These are phyloP conservation scores for Pestalotiopsis sp. DNA, from an alignment of 2,329 filamentous ascomycete species.

Conservation along the genomic window DNA sequence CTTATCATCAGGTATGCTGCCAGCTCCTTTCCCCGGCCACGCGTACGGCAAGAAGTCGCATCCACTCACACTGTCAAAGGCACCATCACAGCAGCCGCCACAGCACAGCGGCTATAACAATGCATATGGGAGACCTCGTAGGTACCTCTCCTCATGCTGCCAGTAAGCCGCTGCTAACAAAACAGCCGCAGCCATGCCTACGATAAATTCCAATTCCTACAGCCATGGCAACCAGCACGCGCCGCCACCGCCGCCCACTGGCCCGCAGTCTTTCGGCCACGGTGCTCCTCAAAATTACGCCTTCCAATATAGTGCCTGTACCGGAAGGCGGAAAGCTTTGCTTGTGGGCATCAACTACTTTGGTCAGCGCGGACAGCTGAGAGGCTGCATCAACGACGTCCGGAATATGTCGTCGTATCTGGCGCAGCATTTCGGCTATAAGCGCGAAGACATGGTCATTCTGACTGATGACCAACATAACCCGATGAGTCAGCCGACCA, in stretches of 20 bases:
- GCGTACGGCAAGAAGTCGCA: neutral
- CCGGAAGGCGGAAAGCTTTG: conserved; percentile 83
- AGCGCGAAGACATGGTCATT: conserved; percentile 94
- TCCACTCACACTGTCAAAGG: conserved; percentile 33
- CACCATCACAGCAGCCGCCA: conserved; percentile 40
- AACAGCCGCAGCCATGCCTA: conserved; percentile 38
- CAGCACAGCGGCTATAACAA: conserved; percentile 45
- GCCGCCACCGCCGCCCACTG: conserved; percentile 68
- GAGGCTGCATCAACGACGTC: conserved; percentile 96
- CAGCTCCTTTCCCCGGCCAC: neutral
- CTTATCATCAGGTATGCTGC: conserved; percentile 18
- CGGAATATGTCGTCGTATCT: conserved; percentile 95
- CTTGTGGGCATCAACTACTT: conserved; percentile 98
- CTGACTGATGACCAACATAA: conserved; percentile 97
- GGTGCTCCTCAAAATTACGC: conserved; percentile 80
- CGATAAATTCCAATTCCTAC: conserved; percentile 54
- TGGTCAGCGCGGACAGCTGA: conserved; percentile 83
- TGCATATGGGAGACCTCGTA: conserved; percentile 56
- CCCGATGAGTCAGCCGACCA: conserved; percentile 94
- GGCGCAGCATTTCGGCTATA: conserved; percentile 87
- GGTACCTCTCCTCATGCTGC: conserved; percentile 19
- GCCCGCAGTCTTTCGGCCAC: conserved; percentile 74
- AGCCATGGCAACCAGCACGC: conserved; percentile 57
- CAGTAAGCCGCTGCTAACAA: neutral
- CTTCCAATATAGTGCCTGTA: conserved; percentile 92